phyloP scores from a whole-genome alignment of 768 basidiomycete species.

The Chalciporus chontae region DNA sequence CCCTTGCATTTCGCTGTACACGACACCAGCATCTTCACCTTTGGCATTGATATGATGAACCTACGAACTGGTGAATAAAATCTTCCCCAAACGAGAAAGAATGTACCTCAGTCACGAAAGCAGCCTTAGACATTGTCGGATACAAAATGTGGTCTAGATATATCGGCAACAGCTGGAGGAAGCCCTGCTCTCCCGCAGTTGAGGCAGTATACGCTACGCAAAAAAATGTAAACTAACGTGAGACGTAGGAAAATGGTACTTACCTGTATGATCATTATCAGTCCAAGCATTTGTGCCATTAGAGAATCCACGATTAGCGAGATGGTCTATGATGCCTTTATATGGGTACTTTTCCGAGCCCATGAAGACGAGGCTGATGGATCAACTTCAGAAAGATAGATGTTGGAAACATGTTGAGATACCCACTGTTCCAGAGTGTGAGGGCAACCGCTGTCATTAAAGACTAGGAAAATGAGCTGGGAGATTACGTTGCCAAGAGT shows the following conservation, averaged over 20 bases:
- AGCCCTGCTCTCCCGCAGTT: slow-evolving; percentile 93
- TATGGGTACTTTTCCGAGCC: slow-evolving; percentile 94
- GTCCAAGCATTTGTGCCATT: slow-evolving; percentile 98
- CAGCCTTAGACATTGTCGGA: slow-evolving; percentile 87
- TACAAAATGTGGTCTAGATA: slow-evolving; percentile 97
- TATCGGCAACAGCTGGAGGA: slow-evolving; percentile 79
- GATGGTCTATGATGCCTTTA: slow-evolving; percentile 92
- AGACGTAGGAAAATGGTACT: neutral
- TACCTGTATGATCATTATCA: slow-evolving; percentile 79
- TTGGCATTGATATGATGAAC: slow-evolving; percentile 93
- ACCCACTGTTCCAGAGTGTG: slow-evolving; percentile 94
- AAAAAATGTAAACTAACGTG: neutral
- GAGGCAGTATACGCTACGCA: slow-evolving; percentile 83
- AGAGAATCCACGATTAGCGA: slow-evolving; percentile 92
- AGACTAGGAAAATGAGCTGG: slow-evolving; percentile 51
- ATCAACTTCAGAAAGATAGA: slow-evolving; percentile 2
- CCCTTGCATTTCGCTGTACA: slow-evolving; percentile 97
- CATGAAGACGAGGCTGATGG: slow-evolving; percentile 79
- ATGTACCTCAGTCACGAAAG: slow-evolving; percentile 64
- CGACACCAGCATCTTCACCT: slow-evolving; percentile 92
- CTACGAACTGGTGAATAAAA: slow-evolving; percentile 36
- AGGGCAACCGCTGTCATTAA: slow-evolving; percentile 91
- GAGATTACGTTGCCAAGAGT: neutral
- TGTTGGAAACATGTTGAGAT: neutral
- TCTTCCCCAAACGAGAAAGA: neutral